These are phyloP conservation scores for Anthostomella pinea DNA, from an alignment of 2,329 filamentous ascomycete species.

Conservation along the genomic window DNA sequence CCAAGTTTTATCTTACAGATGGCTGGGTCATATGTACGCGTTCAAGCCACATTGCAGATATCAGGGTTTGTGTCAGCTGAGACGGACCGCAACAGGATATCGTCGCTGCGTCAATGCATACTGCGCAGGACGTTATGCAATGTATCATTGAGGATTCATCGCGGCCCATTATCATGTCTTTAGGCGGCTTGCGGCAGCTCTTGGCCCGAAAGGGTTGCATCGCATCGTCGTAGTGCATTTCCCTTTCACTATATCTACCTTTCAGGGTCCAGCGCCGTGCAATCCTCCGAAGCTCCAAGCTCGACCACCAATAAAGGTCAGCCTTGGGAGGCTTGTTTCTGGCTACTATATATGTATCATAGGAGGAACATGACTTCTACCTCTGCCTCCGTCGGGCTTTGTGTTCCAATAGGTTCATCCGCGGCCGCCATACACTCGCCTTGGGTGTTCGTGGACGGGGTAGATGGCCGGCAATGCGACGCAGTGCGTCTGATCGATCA, in stretches of 20 bases:
- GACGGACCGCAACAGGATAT: no score
- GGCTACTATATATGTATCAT: no score
- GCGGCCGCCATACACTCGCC: not conserved
- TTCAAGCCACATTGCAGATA: not conserved
- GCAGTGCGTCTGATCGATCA: not conserved
- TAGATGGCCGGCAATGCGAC: not conserved
- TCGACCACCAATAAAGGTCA: no score
- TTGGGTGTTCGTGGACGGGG: no score
- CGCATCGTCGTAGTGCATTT: constrained; percentile 1
- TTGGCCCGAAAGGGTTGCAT: constrained; percentile 1
- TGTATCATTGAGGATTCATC: not conserved
- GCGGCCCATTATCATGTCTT: not conserved
- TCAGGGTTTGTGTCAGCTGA: no score
- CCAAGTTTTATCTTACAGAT: not conserved
- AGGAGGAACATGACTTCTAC: no score
- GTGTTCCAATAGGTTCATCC: no score
- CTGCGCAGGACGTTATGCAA: not conserved
- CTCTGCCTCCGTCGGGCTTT: no score
- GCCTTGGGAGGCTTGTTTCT: not conserved
- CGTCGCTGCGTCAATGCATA: no score
- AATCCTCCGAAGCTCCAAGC: no score
- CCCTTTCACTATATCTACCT: not conserved
- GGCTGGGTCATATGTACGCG: no score
- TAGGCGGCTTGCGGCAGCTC: constrained; percentile 1
- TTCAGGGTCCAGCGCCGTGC: not conserved